These are phyloP conservation scores for Backusella psychrophila DNA, from an alignment of 192 early-diverging fungal species.

Conservation along the genomic window DNA sequence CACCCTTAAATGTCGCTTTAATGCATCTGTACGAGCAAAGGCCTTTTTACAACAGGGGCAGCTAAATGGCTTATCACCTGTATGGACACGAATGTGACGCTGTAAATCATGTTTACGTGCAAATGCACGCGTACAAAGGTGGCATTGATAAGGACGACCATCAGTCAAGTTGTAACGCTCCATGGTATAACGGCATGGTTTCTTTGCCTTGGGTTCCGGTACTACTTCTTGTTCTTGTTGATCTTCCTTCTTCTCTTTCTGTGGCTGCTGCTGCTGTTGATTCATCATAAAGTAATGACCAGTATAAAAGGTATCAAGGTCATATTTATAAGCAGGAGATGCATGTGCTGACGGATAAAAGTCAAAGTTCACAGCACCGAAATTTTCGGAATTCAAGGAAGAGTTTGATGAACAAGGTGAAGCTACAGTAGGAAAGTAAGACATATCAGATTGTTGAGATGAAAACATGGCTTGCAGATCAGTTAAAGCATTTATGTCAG, in stretches of 20 bases:
- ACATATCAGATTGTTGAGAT: neutral
- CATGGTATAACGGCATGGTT: neutral
- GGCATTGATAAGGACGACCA: slow-evolving; percentile 55
- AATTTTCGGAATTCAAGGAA: neutral
- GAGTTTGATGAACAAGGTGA: neutral
- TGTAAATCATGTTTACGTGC: slow-evolving; percentile 78
- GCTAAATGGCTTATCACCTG: slow-evolving; percentile 64
- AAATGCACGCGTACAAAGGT: slow-evolving; percentile 63
- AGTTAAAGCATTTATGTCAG: neutral
- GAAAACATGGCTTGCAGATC: neutral
- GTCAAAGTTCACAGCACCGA: neutral
- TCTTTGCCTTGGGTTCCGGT: neutral
- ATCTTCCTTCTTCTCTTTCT: neutral
- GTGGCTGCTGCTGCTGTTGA: neutral
- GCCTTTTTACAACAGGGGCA: slow-evolving; percentile 65
- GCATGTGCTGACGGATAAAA: neutral
- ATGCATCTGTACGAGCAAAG: slow-evolving; percentile 78
- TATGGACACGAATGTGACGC: slow-evolving; percentile 65
- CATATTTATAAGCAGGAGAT: neutral
- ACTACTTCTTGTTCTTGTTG: neutral
- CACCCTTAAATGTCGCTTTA: slow-evolving; percentile 62
- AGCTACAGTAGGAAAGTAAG: neutral
- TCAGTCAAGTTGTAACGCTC: neutral
- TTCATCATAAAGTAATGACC: neutral
- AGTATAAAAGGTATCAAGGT: neutral